phyloP scores from a whole-genome alignment of 345 rosid genomes.

The Populus pruinosa region DNA sequence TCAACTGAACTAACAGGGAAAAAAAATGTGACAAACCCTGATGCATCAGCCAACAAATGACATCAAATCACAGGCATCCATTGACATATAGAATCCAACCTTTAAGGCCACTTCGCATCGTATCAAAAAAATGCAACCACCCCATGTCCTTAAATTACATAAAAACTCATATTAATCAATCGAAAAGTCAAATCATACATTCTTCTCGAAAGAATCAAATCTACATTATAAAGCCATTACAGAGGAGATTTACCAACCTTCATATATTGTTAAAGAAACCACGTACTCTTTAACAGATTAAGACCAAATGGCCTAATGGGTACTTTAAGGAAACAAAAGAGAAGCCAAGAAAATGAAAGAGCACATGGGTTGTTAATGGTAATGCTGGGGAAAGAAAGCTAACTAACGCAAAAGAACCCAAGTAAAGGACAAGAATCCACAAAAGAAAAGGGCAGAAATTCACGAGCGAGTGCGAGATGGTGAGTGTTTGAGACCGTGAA shows the following conservation, averaged over 20 bases:
- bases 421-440: not conserved
- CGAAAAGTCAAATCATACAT: not conserved
- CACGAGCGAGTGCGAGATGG: not conserved
- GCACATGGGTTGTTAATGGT: not conserved
- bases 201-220: not conserved
- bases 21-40: not conserved
- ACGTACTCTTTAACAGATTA: not conserved
- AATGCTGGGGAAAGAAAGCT: not conserved
- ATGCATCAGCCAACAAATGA: not conserved
- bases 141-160: not conserved
- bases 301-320: slow-evolving; percentile 2
- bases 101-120: not conserved
- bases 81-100: not conserved
- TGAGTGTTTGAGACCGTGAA: not conserved
- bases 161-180: not conserved
- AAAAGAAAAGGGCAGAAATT: not conserved
- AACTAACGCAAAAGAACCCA: not conserved
- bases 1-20: not conserved
- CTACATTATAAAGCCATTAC: not conserved
- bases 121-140: not conserved
- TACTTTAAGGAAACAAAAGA: not conserved
- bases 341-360: not conserved
- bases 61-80: not conserved
- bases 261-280: not conserved
- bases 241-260: not conserved